phyloP scores from a whole-genome alignment of 257 asterid genomes.

The Plantago major region DNA sequence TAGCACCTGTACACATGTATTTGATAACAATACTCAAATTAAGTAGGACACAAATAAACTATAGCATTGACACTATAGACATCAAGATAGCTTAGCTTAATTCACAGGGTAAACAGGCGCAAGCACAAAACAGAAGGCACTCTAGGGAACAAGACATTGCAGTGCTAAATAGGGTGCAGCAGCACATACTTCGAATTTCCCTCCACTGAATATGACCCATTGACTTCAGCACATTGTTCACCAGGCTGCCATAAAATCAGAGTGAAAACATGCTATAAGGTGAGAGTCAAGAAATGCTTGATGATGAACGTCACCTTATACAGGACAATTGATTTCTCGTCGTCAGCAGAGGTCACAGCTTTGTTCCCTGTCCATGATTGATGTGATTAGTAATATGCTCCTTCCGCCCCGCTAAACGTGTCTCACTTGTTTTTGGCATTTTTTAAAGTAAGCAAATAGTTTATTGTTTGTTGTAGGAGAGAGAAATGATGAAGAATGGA shows the following conservation, averaged over 20 bases:
- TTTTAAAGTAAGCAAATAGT: too few species aligned
- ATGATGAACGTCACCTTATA: slow-evolving; percentile 56
- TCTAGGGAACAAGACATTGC: slow-evolving; percentile 21
- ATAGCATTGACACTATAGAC: too few species aligned
- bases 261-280: slow-evolving; percentile 20
- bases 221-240: slow-evolving; percentile 43
- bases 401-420: too few species aligned
- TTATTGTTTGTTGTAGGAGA: too few species aligned
- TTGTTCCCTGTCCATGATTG: slow-evolving; percentile 54
- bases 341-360: slow-evolving; percentile 35
- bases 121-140: neutral
- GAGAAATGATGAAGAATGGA: too few species aligned
- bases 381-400: slow-evolving; percentile 16
- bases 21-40: too few species aligned
- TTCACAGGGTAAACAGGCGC: slow-evolving; percentile 13
- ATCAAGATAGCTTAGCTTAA: neutral
- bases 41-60: too few species aligned
- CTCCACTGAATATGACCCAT: slow-evolving; percentile 42
- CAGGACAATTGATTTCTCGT: slow-evolving; percentile 82
- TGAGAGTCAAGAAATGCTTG: slow-evolving; percentile 13
- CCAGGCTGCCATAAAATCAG: slow-evolving; percentile 59
- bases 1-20: too few species aligned
- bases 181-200: slow-evolving; percentile 67
- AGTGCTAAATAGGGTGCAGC: slow-evolving; percentile 18
- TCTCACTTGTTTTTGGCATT: too few species aligned